Evolutionary conservation across 2,329 filamentous ascomycete genomes (phyloP).

Genomic region (Botrytis fragariae): DNA sequence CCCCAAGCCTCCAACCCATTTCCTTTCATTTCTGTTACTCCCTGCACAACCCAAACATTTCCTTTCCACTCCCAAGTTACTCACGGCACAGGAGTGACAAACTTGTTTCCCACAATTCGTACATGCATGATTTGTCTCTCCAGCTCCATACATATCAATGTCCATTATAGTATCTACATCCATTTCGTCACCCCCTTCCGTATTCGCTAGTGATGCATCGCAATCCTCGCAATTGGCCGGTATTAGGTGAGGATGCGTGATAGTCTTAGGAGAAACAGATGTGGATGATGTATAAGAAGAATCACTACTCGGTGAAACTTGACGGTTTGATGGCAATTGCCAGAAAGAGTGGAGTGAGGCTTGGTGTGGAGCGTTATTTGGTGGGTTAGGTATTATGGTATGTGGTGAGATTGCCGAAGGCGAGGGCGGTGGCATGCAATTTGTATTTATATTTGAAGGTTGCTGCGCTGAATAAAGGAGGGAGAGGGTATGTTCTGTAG

Average conservation of each 20-base stretch:
- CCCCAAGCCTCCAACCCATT: slow-evolving; percentile 29
- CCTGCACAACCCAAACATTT: slow-evolving; percentile 52
- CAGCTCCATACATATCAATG: slow-evolving; percentile 39
- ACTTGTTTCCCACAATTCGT: slow-evolving; percentile 53
- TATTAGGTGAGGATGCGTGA: slow-evolving; percentile 26
- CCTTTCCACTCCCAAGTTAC: slow-evolving; percentile 54
- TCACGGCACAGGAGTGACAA: slow-evolving; percentile 59
- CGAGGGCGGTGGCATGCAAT: slow-evolving; percentile 21
- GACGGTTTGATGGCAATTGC: slow-evolving; percentile 45
- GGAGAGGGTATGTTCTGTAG: slow-evolving; percentile 49
- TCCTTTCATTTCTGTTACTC: slow-evolving; percentile 21
- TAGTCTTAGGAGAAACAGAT: slow-evolving; percentile 15
- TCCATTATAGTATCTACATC: slow-evolving; percentile 42
- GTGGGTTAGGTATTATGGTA: slow-evolving; percentile 23
- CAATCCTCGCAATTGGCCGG: slow-evolving; percentile 55
- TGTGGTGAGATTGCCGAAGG: slow-evolving; percentile 26
- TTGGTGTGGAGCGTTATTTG: slow-evolving; percentile 41
- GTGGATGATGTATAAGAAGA: slow-evolving; percentile 32
- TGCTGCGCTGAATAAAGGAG: slow-evolving; percentile 58
- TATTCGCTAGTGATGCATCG: slow-evolving; percentile 38
- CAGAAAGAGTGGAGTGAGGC: slow-evolving; percentile 60
- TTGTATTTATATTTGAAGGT: slow-evolving; percentile 34
- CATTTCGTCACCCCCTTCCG: slow-evolving; percentile 40
- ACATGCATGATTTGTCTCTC: slow-evolving; percentile 42
- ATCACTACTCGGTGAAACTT: slow-evolving; percentile 38